A percentile compares a stretch with the other conserved stretches of the same genome.
Conservation (phyloP, 163 green algal species). For the Volvox carteri region DNA sequence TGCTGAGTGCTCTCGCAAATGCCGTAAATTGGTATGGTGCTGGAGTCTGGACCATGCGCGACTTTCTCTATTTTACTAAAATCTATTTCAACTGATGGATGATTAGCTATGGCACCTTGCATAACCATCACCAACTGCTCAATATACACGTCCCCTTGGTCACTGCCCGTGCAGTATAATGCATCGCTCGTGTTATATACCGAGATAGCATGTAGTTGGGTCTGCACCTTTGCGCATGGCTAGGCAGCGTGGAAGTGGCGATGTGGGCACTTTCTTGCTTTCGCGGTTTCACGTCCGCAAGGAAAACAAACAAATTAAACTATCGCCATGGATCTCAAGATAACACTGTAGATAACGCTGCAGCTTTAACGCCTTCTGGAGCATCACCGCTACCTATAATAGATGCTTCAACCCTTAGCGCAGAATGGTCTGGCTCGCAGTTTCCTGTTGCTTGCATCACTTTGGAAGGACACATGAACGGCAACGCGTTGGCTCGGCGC, state of each 20-base stretch:
- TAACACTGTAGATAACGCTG: background rate
- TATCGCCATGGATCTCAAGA: background rate
- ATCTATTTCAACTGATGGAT: too few species aligned
- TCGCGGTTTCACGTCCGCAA: background rate
- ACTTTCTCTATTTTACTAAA: too few species aligned
- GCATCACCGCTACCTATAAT: background rate
- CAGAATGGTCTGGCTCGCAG: constrained; percentile 1
- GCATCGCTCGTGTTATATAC: too few species aligned
- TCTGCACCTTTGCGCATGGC: background rate
- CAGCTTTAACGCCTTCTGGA: background rate
- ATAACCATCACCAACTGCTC: too few species aligned
- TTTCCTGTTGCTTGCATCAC: constrained; percentile 31
- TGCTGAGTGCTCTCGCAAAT: too few species aligned
- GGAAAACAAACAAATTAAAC: background rate
- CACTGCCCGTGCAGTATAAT: too few species aligned
- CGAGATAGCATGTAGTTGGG: too few species aligned
- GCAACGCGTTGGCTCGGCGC: background rate
- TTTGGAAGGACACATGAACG: background rate
- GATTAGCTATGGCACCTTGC: too few species aligned
- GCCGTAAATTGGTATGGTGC: too few species aligned
- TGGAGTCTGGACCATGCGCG: too few species aligned
- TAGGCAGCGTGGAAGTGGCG: background rate
- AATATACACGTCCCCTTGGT: too few species aligned
- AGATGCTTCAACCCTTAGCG: background rate
- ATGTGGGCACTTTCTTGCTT: constrained; percentile 37